phyloP scores from a whole-genome alignment of 345 rosid species.

The Salix dunnii region DNA sequence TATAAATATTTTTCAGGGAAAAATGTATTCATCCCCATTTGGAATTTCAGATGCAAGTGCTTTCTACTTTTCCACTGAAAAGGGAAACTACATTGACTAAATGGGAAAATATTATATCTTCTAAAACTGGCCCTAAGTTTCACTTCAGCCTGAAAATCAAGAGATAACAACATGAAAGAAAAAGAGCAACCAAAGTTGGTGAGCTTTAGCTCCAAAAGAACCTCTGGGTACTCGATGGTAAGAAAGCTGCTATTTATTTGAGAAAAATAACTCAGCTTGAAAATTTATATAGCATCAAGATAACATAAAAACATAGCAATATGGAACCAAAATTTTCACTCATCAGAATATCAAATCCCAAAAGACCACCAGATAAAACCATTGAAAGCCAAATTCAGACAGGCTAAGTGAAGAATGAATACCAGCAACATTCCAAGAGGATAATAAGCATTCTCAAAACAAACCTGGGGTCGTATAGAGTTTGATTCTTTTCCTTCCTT shows the following conservation, averaged over 20 bases:
- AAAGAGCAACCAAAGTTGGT: neutral
- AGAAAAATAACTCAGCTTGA: neutral
- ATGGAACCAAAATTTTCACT: neutral
- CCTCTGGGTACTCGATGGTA: neutral
- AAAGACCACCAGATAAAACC: neutral
- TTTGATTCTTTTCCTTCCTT: constrained; percentile 60
- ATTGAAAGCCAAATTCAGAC: neutral
- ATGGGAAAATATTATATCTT: too few relatives aligned
- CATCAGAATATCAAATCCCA: neutral
- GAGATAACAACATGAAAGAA: neutral
- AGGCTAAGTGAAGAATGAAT: neutral
- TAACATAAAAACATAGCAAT: neutral
- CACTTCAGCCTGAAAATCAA: neutral
- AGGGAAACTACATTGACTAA: too few relatives aligned
- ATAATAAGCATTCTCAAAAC: neutral
- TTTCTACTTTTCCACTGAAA: too few relatives aligned
- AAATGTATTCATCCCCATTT: too few relatives aligned
- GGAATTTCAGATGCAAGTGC: too few relatives aligned
- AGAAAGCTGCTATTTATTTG: neutral
- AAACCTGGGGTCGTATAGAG: constrained; percentile 47
- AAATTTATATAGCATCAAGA: neutral
- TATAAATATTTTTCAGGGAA: too few relatives aligned
- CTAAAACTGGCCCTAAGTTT: neutral
- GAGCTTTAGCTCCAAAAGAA: neutral
- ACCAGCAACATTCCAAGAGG: neutral